These are phyloP conservation scores for Noccaea bulbosa DNA, from an alignment of 345 rosid genomes.

Conservation along the genomic window DNA sequence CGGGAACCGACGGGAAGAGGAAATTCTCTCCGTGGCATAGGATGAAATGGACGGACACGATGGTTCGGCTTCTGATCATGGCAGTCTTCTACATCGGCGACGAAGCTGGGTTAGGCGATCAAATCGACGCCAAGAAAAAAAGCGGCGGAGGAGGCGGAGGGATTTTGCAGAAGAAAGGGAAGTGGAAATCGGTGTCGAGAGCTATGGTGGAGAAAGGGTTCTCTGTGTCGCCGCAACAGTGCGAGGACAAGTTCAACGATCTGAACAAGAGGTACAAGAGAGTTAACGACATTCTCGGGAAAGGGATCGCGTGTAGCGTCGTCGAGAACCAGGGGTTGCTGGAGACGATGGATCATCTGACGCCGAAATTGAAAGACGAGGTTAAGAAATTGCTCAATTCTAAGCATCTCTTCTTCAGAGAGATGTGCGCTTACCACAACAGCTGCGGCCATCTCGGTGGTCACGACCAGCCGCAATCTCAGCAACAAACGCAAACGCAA, in stretches of 20 bases:
- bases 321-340: slow-evolving; percentile 91
- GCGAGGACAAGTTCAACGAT: slow-evolving; percentile 96
- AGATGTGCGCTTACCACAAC: slow-evolving; percentile 97
- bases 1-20: slow-evolving; percentile 60
- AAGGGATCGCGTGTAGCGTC: slow-evolving; percentile 85
- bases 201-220: slow-evolving; percentile 98
- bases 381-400: slow-evolving; percentile 82
- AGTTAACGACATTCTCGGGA: slow-evolving; percentile 93
- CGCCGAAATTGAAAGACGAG: slow-evolving; percentile 81
- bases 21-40: slow-evolving; percentile 89
- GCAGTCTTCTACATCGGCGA: slow-evolving; percentile 94
- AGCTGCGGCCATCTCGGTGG: slow-evolving; percentile 70
- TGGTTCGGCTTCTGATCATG: slow-evolving; percentile 85
- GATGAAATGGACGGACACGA: slow-evolving; percentile 96
- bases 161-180: slow-evolving; percentile 91
- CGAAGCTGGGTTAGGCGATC: slow-evolving; percentile 64
- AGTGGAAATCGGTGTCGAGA: slow-evolving; percentile 93
- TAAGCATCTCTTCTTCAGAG: slow-evolving; percentile 88
- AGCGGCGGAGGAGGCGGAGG: slow-evolving; percentile 47
- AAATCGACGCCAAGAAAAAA: slow-evolving; percentile 56
- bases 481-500: neutral
- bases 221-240: slow-evolving; percentile 96
- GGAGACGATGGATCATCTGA: slow-evolving; percentile 75
- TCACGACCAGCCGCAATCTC: slow-evolving; percentile 14
- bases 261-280: slow-evolving; percentile 97